These are phyloP conservation scores for Mycena sanguinolenta DNA, from an alignment of 768 basidiomycete genomes.

Conservation along the genomic window DNA sequence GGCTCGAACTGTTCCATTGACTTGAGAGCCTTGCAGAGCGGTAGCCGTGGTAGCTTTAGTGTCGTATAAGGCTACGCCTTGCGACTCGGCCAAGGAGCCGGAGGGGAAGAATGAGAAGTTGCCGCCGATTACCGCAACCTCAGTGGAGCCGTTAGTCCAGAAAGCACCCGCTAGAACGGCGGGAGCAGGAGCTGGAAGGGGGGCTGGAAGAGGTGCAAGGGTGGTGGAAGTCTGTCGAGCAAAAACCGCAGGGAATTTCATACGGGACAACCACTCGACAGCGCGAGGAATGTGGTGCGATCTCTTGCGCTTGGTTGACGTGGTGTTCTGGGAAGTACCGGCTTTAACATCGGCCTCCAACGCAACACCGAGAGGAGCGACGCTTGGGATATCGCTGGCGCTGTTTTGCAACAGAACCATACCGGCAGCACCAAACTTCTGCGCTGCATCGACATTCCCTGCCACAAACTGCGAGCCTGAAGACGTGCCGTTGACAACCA, in stretches of 20 bases:
- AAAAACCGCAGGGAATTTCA: slow-evolving; percentile 60
- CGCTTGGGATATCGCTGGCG: slow-evolving; percentile 62
- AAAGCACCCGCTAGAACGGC: slow-evolving; percentile 89
- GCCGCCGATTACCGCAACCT: slow-evolving; percentile 87
- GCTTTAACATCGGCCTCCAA: slow-evolving; percentile 55
- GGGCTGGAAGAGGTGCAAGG: slow-evolving; percentile 66
- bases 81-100: slow-evolving; percentile 54
- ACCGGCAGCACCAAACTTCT: slow-evolving; percentile 81
- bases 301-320: slow-evolving; percentile 54
- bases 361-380: slow-evolving; percentile 73
- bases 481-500: slow-evolving; percentile 76
- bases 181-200: slow-evolving; percentile 74
- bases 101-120: slow-evolving; percentile 79
- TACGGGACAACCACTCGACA: slow-evolving; percentile 63
- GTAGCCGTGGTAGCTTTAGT: slow-evolving; percentile 59
- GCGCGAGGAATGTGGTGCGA: slow-evolving; percentile 50
- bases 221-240: slow-evolving; percentile 65
- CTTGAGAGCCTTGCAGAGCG: slow-evolving; percentile 70
- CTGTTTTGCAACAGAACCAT: slow-evolving; percentile 85
- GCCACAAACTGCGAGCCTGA: slow-evolving; percentile 73
- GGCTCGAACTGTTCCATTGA: slow-evolving; percentile 84
- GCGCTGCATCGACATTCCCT: slow-evolving; percentile 70
- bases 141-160: slow-evolving; percentile 84
- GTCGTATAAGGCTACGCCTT: slow-evolving; percentile 82
- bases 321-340: slow-evolving; percentile 47